Evolutionary conservation across 441 rosid species (phyloP), one percentile per base, ranked within the genome.

Genomic region (Euphorbia celastroides): DNA sequence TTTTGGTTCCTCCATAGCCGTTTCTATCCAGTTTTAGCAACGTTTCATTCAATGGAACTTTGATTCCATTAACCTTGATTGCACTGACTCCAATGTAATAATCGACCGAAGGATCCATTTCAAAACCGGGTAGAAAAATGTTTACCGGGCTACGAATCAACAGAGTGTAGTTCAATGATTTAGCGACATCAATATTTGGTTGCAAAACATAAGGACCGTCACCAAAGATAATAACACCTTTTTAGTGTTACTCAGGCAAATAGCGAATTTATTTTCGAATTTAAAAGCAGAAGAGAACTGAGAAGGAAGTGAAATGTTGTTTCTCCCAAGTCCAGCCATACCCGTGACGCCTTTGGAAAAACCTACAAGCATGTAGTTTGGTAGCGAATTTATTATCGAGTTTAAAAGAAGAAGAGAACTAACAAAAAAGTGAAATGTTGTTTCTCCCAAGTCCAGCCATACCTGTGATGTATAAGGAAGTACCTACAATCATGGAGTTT

Each of bases 1-100:
- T 77, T 72, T 86, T 87, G 12, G 97, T 87, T 41, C 94, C 94
- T 0, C 94, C 92, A 1, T 60, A 38, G 17, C 94, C 92, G 0
- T 28, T 5, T 38, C 28, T 31, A 54, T 81, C 65, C 22, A 88
- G 81, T 10, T 80, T 72, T 57, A 90, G 64, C 6, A 82, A 72
- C 5, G 80, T 64, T 1, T 66, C 13, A 75, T 86, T 88, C 28
- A 90, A 38, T 19, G 83, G 66, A 62, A 85, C 80, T 1, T 25
- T 11, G 23, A 64, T 74, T 27, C 77, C 82, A 23, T 23, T 31
- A 54, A 90, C 66, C 4, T 64, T 70, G 68, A 90, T 73, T 20
- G 77, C 56, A 8, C 67, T 81, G 10, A 85, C 89, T 6, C 79
- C 80, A 6, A 88, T 84, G 82, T 81, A 85, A 62, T 90, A 90